These are phyloP conservation scores for Aspergillus eucalypticola DNA, from an alignment of 2,329 filamentous ascomycete genomes.

Conservation along the genomic window DNA sequence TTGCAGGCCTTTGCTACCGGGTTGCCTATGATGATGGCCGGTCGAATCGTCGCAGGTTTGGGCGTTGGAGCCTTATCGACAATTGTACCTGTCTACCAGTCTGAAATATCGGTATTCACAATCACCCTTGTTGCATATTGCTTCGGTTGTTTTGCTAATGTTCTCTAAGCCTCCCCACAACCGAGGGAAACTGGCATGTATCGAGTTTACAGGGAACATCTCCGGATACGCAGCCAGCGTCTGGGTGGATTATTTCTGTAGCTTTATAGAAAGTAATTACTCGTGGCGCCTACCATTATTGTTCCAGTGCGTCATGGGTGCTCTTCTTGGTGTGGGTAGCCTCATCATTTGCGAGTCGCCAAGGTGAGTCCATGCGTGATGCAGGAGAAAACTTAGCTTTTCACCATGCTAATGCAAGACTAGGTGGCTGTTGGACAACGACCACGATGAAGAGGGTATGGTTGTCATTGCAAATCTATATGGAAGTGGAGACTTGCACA, in stretches of 20 bases:
- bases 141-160: conserved; percentile 18
- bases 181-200: conserved; percentile 90
- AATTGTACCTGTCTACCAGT: conserved; percentile 91
- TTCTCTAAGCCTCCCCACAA: conserved; percentile 75
- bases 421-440: conserved; percentile 96
- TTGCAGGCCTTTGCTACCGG: conserved; percentile 78
- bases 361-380: conserved; percentile 57
- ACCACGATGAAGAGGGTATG: conserved; percentile 97
- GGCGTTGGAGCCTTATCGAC: conserved; percentile 87
- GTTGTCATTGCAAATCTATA: conserved; percentile 98
- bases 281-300: conserved; percentile 88
- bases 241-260: conserved; percentile 98
- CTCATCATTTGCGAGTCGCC: conserved; percentile 95
- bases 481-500: conserved; percentile 91
- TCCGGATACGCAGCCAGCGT: conserved; percentile 93
- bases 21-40: conserved; percentile 85
- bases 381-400: not conserved
- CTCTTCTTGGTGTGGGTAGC: conserved; percentile 79
- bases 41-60: conserved; percentile 79
- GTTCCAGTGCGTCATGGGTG: conserved; percentile 94
- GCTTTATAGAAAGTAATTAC: conserved; percentile 78
- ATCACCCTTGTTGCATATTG: not conserved
- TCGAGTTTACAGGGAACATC: conserved; percentile 97
- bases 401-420: conserved; percentile 8
- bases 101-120: conserved; percentile 70